Conservation (phyloP, 306 rosid genomes). For the Astragalus membranaceus region DNA sequence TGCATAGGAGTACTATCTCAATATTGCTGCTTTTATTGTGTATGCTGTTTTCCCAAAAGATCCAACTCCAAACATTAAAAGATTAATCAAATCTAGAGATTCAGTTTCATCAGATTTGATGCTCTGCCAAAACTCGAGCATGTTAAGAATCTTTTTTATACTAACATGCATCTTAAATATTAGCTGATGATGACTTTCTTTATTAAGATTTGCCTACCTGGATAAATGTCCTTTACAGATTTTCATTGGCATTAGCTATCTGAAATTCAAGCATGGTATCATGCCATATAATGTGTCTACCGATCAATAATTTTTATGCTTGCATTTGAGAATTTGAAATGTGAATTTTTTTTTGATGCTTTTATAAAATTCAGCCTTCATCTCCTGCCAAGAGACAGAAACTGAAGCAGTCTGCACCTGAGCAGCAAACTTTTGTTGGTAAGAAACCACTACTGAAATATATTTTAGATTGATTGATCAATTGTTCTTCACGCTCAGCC, state of each 20-base stretch:
- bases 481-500: background rate
- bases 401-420: constrained; percentile 34
- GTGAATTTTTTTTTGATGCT: constrained; percentile 11
- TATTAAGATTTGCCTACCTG: background rate
- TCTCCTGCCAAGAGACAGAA: constrained; percentile 54
- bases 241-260: background rate
- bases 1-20: constrained; percentile 3
- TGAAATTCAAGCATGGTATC: background rate
- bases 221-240: background rate
- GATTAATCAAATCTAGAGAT: background rate
- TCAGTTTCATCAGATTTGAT: background rate
- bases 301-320: background rate
- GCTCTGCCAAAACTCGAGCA: background rate
- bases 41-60: constrained; percentile 4
- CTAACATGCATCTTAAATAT: background rate
- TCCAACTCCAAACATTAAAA: background rate
- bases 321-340: constrained; percentile 12
- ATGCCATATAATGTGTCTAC: background rate
- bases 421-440: constrained; percentile 45
- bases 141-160: background rate
- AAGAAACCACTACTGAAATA: constrained; percentile 27
- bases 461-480: background rate
- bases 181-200: background rate
- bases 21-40: background rate
- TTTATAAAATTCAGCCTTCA: constrained; percentile 46